Conservation (phyloP, 768 basidiomycete genomes). For the Boletus vinaceobasis region DNA sequence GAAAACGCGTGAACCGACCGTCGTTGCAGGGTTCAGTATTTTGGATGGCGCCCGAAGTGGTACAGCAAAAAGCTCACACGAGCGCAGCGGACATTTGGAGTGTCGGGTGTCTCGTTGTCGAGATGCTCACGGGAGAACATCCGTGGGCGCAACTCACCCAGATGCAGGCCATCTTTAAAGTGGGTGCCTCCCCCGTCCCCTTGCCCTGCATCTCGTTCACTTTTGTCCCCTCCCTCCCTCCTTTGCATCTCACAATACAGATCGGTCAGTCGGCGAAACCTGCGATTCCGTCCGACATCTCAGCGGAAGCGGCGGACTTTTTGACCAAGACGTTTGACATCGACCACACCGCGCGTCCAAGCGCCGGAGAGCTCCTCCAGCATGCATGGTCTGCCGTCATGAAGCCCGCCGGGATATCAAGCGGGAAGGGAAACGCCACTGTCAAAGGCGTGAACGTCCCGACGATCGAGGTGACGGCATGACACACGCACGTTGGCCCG, state of each 20-base stretch:
- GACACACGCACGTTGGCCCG: neutral
- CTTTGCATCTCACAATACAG: slow-evolving; percentile 36
- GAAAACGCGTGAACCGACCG: slow-evolving; percentile 78
- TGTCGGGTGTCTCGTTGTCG: slow-evolving; percentile 90
- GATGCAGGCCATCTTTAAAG: slow-evolving; percentile 99
- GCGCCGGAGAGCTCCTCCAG: slow-evolving; percentile 69
- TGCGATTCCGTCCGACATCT: slow-evolving; percentile 87
- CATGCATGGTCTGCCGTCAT: slow-evolving; percentile 64
- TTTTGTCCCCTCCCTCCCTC: neutral
- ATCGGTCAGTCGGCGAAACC: slow-evolving; percentile 91
- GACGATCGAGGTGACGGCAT: slow-evolving; percentile 30
- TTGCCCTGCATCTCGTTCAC: neutral
- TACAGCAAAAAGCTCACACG: slow-evolving; percentile 92
- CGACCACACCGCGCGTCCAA: slow-evolving; percentile 75
- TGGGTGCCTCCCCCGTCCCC: slow-evolving; percentile 19
- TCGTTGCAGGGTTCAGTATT: slow-evolving; percentile 97
- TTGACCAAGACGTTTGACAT: slow-evolving; percentile 83
- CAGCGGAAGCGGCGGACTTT: slow-evolving; percentile 83
- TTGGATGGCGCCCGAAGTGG: slow-evolving; percentile 99
- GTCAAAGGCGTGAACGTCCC: slow-evolving; percentile 17
- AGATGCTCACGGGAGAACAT: slow-evolving; percentile 96
- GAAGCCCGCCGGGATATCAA: slow-evolving; percentile 26
- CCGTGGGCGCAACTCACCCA: slow-evolving; percentile 95
- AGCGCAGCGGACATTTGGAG: slow-evolving; percentile 96
- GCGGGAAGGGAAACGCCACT: slow-evolving; percentile 18